Base-by-base conservation (phyloP, 2,329 filamentous ascomycete genomes). In the Monilinia fructigena region DNA sequence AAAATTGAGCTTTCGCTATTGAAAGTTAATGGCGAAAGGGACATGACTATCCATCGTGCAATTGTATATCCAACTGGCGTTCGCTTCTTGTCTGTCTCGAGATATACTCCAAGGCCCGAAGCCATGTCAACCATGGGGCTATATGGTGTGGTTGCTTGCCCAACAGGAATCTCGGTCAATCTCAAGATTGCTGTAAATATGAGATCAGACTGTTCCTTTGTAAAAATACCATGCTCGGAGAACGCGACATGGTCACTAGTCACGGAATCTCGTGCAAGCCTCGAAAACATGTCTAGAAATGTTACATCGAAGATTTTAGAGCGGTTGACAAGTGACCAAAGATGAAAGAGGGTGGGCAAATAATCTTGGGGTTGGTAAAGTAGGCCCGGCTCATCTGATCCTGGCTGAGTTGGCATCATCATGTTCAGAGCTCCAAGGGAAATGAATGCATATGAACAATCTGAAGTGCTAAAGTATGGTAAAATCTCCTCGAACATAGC, bases 131-230 rank as follows among this genome's bases (percentile, higher is more conserved):
- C 86, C 6, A 89, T 82, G 0, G 79, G 80, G 73, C 91, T 91
- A 75, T 99, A 99, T 0, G 95, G 92, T 1, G 94, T 97, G 55
- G 91, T 96, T 3, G 95, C 91, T 79, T 99, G 95, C 3, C 95
- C 94, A 16, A 99, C 95, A 2, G 95, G 95, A 65, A 99, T 99
- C 76, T 98, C 94, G 18, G 97, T 88, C 65, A 99, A 78, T 59
- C 96, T 86, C 66, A 99, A 80, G 66, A 97, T 87, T 12, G 95
- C 90, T 0, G 95, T 98, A 77, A 97, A 98, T 72, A 99, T 90
- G 67, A 96, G 83, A 67, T 94, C 90, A 0, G 93, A 95, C 78
- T 99, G 95, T 71, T 96, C 93, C 70, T 88, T 87, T 0, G 92
- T 96, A 78, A 96, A 98, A 70, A 99, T 91, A 71, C 95, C 95